Percentiles rank a stretch among this genome's conserved stretches.
phyloP scores from a whole-genome alignment of 441 rosid genomes.

The Syzygium syzygioides region DNA sequence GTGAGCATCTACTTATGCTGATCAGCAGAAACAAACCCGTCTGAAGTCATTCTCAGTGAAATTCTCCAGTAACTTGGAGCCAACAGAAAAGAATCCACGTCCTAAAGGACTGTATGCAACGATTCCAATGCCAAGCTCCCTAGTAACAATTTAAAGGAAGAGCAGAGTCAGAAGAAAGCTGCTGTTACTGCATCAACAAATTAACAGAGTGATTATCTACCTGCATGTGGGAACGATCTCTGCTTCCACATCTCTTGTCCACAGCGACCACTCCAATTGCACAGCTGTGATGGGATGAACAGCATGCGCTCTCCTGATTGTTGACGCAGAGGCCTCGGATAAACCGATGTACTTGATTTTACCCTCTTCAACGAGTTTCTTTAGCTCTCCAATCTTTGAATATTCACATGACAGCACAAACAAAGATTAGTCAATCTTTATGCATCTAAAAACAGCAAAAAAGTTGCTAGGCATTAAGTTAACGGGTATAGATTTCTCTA shows the following conservation, averaged over 20 bases:
- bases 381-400: slow-evolving; percentile 1
- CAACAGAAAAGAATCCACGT: background rate
- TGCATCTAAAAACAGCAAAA: too few species aligned
- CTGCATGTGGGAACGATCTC: slow-evolving; percentile 8
- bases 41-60: background rate
- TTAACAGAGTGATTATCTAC: background rate
- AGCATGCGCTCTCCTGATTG: slow-evolving; percentile 10
- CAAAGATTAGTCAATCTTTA: background rate
- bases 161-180: background rate
- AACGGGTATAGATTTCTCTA: background rate
- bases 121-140: background rate
- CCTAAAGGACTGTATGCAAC: background rate
- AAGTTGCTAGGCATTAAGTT: too few species aligned
- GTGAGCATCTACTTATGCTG: background rate
- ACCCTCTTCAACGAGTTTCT: slow-evolving; percentile 2
- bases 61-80: background rate
- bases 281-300: slow-evolving; percentile 8
- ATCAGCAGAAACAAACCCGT: background rate
- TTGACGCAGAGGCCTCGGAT: background rate
- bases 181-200: background rate
- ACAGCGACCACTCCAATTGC: slow-evolving; percentile 8
- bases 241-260: slow-evolving; percentile 1
- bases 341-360: background rate
- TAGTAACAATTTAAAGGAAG: background rate
- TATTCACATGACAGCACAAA: background rate